Base-by-base conservation (phyloP, 2,329 filamentous ascomycete species). In the Aquanectria penicillioides region DNA sequence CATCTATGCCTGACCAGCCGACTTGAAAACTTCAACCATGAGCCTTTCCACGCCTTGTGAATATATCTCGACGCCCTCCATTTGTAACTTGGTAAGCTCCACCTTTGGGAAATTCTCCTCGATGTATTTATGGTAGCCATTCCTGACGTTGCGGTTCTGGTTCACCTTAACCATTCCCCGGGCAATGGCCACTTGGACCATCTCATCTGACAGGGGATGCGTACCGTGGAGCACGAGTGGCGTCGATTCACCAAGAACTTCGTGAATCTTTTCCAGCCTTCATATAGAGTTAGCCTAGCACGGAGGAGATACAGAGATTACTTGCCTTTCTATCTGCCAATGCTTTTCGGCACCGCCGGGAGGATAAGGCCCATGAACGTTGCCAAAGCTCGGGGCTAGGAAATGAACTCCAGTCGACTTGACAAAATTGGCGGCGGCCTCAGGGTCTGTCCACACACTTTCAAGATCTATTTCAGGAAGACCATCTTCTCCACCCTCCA, bases 211-310 rank as follows among this genome's bases (percentile, higher is more conserved):
- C 23, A 54, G 13, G 2, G 38, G 40, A 20, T 54, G 40, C 9
- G 51, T 54, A 17, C 51, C 51, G 9, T 54, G 51, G 20, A 54
- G 51, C 20, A 47, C 51, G 13, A 54, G 40, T 11, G 51, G 51
- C 10, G 38, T 40, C 15, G 22, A 22, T 17, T 33, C 31, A 5
- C 49, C 49, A 18, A 47, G 17, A n/a, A 22, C 31, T 12, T 44
- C 3, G 13, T 40, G 51, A 17, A 54, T 40, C 5, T 54, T 43
- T 15, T 54, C 51, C 5, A 54, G 33, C 12, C 40, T 54, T 9
- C n/a, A 20, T 2, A 38, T 17, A 25, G 22, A 11, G 28, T 49
- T 23, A 49, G 46, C 36, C 9, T 4, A 15, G 7, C 12, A 25
- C 13, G 25, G 6, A 8, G 4, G 7, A 6, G 12, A 4, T 4